phyloP scores from a whole-genome alignment of 2,329 filamentous ascomycete species.

The Akanthomyces lecanii region DNA sequence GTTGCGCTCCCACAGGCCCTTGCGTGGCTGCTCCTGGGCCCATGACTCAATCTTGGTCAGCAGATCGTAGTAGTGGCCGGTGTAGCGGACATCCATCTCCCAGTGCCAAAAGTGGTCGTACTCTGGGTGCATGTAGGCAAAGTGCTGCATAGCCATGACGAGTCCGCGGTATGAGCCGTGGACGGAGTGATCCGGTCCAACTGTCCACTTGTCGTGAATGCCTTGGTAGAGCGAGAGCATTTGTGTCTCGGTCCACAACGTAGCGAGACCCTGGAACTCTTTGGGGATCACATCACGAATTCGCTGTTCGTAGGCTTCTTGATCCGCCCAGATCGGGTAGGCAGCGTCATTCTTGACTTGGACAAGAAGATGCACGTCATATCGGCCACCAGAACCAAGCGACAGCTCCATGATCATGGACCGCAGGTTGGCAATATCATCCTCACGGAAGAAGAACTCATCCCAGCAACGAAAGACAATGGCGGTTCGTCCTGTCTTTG shows the following conservation, averaged over 20 bases:
- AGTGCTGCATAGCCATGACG: constrained; percentile 93
- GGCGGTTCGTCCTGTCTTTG: constrained; percentile 58
- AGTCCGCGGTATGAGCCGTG: constrained; percentile 91
- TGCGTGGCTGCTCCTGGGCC: constrained; percentile 69
- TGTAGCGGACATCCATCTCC: constrained; percentile 92
- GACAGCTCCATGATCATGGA: constrained; percentile 80
- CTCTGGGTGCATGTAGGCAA: constrained; percentile 81
- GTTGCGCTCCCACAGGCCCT: constrained; percentile 78
- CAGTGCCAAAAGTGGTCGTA: constrained; percentile 93
- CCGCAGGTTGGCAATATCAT: constrained; percentile 77
- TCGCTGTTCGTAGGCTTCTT: constrained; percentile 61
- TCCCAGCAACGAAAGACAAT: constrained; percentile 81
- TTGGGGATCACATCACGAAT: constrained; percentile 67
- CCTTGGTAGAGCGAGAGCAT: constrained; percentile 89
- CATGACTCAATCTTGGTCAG: constrained; percentile 66
- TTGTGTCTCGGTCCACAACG: constrained; percentile 89
- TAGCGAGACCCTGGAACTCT: constrained; percentile 86
- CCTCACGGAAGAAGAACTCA: constrained; percentile 71
- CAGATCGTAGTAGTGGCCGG: constrained; percentile 77
- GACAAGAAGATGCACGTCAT: constrained; percentile 79
- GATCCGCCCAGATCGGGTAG: constrained; percentile 74
- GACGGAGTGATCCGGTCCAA: constrained; percentile 66
- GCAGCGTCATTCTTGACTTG: constrained; percentile 74
- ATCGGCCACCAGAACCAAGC: constrained; percentile 77
- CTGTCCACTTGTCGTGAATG: constrained; percentile 69